These are phyloP conservation scores for Silene vulgaris DNA, from an alignment of 179 eudicot species.

Conservation along the genomic window DNA sequence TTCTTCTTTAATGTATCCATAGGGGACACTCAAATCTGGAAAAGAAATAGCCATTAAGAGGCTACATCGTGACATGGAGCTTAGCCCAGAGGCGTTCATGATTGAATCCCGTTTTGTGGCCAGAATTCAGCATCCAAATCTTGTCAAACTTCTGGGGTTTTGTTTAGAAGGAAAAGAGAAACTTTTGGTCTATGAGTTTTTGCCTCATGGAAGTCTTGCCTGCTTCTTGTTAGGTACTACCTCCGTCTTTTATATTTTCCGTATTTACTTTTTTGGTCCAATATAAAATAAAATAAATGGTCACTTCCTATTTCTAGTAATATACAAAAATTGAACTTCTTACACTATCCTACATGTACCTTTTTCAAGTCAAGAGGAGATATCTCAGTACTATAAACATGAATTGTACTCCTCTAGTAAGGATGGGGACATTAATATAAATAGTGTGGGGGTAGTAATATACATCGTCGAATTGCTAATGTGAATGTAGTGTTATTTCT, in stretches of 20 bases:
- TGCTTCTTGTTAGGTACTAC: not conserved
- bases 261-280: no score
- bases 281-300: no score
- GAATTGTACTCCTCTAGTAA: no score
- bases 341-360: no score
- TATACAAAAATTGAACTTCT: not conserved
- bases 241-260: not conserved
- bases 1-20: not conserved
- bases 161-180: not conserved
- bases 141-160: not conserved
- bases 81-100: constrained; percentile 4
- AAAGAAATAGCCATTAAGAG: constrained; percentile 15
- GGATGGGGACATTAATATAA: no score
- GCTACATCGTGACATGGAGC: not conserved
- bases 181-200: constrained; percentile 8
- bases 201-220: constrained; percentile 12
- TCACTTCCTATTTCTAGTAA: not conserved
- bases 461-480: not conserved
- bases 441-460: no score
- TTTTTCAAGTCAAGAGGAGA: no score
- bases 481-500: not conserved
- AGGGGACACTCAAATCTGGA: constrained; percentile 10
- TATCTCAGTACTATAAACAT: no score
- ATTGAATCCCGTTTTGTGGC: constrained; percentile 13
- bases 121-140: constrained; percentile 11